Conservation (phyloP, 2,329 filamentous ascomycete genomes). For the Aspergillus puulaauensis region DNA sequence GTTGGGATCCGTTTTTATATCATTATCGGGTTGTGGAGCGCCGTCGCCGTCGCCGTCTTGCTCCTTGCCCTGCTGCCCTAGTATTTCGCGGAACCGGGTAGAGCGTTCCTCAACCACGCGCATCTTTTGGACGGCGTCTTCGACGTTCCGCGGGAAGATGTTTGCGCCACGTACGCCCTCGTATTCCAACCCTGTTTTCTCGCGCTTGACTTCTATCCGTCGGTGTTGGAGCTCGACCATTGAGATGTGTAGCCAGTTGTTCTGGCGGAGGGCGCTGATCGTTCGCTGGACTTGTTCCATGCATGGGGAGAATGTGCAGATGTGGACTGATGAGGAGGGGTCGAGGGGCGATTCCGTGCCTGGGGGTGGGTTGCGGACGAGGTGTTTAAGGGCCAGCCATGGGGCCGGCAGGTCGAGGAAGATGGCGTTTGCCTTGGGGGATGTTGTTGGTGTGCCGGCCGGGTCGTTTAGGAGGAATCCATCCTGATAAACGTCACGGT, state of each 20-base stretch:
- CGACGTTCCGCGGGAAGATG: slow-evolving; percentile 65
- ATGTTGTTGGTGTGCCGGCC: slow-evolving; percentile 16
- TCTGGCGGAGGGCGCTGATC: slow-evolving; percentile 72
- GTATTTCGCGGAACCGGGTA: slow-evolving; percentile 60
- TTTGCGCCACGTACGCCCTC: slow-evolving; percentile 69
- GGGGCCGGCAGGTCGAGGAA: slow-evolving; percentile 54
- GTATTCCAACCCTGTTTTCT: slow-evolving; percentile 71
- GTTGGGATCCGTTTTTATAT: slow-evolving; percentile 17
- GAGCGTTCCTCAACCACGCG: slow-evolving; percentile 70
- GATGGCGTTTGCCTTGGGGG: slow-evolving; percentile 47
- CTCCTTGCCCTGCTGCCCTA: slow-evolving; percentile 16
- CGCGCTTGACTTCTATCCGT: slow-evolving; percentile 77
- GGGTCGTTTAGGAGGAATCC: slow-evolving; percentile 41
- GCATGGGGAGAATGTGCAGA: slow-evolving; percentile 95
- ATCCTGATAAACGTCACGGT: slow-evolving; percentile 51
- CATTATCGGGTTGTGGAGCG: background rate
- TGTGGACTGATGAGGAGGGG: slow-evolving; percentile 67
- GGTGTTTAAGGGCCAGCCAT: slow-evolving; percentile 50
- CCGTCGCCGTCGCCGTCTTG: slow-evolving; percentile 18
- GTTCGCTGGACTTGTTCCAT: slow-evolving; percentile 94
- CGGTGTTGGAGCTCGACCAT: slow-evolving; percentile 88
- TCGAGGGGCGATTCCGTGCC: slow-evolving; percentile 59
- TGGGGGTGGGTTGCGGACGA: slow-evolving; percentile 39
- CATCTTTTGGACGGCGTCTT: slow-evolving; percentile 73
- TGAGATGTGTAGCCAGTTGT: slow-evolving; percentile 87